Base-by-base conservation (phyloP, 805 yeast genomes). In the Nakazawaea peltata region DNA sequence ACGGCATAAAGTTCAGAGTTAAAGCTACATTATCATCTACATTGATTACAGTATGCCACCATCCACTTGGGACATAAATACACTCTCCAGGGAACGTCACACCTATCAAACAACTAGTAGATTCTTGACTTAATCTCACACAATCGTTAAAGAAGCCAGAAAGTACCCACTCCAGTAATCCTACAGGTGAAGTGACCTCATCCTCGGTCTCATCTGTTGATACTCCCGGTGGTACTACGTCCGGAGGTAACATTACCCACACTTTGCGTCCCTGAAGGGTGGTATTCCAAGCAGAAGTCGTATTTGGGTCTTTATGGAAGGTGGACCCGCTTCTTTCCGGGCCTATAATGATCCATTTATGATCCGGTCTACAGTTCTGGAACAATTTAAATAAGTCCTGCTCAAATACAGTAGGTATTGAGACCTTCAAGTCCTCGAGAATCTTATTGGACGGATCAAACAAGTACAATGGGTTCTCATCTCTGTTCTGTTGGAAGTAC, bases 21-120 rank as follows among this genome's bases (percentile, higher is more conserved):
- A 87, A 57, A 0, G 96, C 97, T 14, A 87, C 77, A n/a, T 77
- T 65, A 50, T 81, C 86, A 39, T 79, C 82, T 10, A 87, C 49
- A 47, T 87, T 87, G n/a, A 87, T 83, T 21, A 88, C 97, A 31
- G 77, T 64, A 62, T 87, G 97, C 97, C 97, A 87, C 97, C 97
- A 87, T 1, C 94, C 94, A n/a, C 87, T 69, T 3, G 97, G 97
- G 6, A 87, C 97, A 52, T 81, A 75, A 67, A 86, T 71, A 41
- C 86, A 80, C 51, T 88, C 94, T 5, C 88, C 90, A 0, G 86
- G 81, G 44, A 74, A 75, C 0, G 94, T 81, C 11, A 87, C 63
- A 0, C 85, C 92, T 15, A 87, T 74, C 15, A 65, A 50, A 45
- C 84, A 79, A 16, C 68, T 65, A 28, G 53, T 31, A 7, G 10